Percentiles rank a stretch among this genome's conserved stretches.
Evolutionary conservation across 306 rosid species (phyloP).

Genomic region (Hippophae gyantsensis): DNA sequence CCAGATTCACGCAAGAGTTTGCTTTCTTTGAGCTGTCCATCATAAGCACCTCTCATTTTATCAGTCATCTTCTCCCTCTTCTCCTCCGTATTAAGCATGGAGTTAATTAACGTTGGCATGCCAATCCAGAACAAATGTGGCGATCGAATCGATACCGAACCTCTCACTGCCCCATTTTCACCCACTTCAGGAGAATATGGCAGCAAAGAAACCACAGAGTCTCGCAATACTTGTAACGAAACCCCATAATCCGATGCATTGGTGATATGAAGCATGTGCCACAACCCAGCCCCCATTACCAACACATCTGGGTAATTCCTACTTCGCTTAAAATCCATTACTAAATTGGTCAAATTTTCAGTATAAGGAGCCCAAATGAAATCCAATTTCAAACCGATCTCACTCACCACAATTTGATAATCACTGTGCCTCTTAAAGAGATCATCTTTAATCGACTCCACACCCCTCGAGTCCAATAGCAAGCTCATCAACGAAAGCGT

Average conservation of each 20-base stretch:
- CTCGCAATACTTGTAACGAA: not conserved
- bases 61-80: conserved; percentile 86
- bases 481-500: conserved; percentile 45
- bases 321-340: conserved; percentile 34
- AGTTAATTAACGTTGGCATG: conserved; percentile 72
- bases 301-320: conserved; percentile 63
- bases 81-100: conserved; percentile 75
- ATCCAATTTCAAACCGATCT: conserved; percentile 68
- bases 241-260: conserved; percentile 54
- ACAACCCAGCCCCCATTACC: conserved; percentile 75
- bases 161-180: conserved; percentile 27
- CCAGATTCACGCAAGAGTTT: conserved; percentile 46
- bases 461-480: conserved; percentile 37
- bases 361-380: conserved; percentile 81
- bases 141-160: conserved; percentile 39
- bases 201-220: conserved; percentile 37
- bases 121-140: conserved; percentile 85
- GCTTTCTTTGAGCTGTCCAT: conserved; percentile 39
- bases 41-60: conserved; percentile 45
- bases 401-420: conserved; percentile 49
- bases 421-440: conserved; percentile 68
- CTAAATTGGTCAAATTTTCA: conserved; percentile 49
- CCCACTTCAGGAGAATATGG: conserved; percentile 45
- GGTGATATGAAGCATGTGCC: conserved; percentile 73
- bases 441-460: conserved; percentile 35